Conservation (phyloP, 805 yeast genomes). For the Zygosaccharomyces bailii region DNA sequence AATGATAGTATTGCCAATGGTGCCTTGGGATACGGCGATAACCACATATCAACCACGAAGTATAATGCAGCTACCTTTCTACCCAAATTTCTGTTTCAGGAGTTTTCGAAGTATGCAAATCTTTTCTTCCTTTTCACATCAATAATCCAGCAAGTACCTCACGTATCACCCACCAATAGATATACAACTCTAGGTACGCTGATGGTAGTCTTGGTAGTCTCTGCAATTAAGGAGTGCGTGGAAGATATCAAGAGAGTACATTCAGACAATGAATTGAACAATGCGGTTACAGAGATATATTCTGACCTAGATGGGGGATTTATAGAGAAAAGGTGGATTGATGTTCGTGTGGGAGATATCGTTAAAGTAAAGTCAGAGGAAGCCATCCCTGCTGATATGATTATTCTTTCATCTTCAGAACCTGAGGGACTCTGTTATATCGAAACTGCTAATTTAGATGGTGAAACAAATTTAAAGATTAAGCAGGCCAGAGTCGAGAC, state of each 20-base stretch:
- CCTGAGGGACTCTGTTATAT: constrained; percentile 98
- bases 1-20: constrained; percentile 59
- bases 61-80: constrained; percentile 89
- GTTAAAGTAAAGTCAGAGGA: constrained; percentile 82
- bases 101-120: constrained; percentile 95
- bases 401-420: constrained; percentile 85
- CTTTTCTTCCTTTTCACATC: constrained; percentile 90
- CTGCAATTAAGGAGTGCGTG: constrained; percentile 85
- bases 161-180: constrained; percentile 93
- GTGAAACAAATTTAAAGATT: constrained; percentile 94
- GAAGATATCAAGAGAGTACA: constrained; percentile 86
- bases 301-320: constrained; percentile 60
- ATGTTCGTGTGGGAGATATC: constrained; percentile 87
- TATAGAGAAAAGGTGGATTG: constrained; percentile 71
- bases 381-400: constrained; percentile 89
- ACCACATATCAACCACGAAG: constrained; percentile 92
- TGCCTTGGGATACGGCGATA: constrained; percentile 60
- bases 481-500: constrained; percentile 87
- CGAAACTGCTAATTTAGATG: constrained; percentile 96
- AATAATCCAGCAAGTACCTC: constrained; percentile 92
- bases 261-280: constrained; percentile 87
- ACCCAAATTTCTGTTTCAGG: constrained; percentile 94
- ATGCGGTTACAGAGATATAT: constrained; percentile 67
- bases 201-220: constrained; percentile 76
- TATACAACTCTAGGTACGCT: constrained; percentile 94